A percentile compares a stretch with the other conserved stretches of the same genome.
phyloP scores from a whole-genome alignment of 2,329 filamentous ascomycete genomes.

The Apiospora rasikravindrae region DNA sequence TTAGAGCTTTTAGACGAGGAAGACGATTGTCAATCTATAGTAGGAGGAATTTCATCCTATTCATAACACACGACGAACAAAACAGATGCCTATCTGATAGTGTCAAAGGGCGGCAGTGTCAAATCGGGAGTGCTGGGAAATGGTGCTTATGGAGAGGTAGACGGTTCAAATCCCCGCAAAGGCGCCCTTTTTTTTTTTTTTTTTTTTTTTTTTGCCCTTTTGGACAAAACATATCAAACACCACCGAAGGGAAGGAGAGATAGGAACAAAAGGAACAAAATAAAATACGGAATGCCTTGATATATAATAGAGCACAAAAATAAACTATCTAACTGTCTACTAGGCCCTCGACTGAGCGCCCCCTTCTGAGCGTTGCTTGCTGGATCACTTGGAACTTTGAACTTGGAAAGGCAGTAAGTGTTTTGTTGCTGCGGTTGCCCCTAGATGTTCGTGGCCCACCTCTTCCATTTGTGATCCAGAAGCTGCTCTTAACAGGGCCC shows the following conservation, averaged over 20 bases:
- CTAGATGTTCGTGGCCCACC: background rate
- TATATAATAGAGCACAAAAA: background rate
- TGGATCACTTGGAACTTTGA: background rate
- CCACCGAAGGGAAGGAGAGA: background rate
- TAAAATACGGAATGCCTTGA: background rate
- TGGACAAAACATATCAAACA: background rate
- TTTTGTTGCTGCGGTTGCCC: background rate
- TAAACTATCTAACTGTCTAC: background rate
- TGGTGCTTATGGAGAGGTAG: background rate
- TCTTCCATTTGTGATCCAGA: background rate
- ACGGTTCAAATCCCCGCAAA: background rate
- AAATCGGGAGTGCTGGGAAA: background rate
- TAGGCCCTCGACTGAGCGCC: background rate
- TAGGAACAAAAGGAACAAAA: background rate
- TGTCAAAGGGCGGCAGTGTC: too few relatives aligned
- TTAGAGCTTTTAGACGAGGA: too few relatives aligned
- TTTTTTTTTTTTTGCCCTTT: background rate
- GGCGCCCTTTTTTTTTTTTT: background rate
- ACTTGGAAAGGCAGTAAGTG: background rate
- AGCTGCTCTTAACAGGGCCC: slow-evolving; percentile 1
- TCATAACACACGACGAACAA: too few relatives aligned
- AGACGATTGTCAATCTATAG: too few relatives aligned
- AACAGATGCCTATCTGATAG: too few relatives aligned
- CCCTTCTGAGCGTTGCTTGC: background rate
- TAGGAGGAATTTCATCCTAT: too few relatives aligned